Conservation (phyloP, 305 asterid species). For the Solanum aculeatissimum region DNA sequence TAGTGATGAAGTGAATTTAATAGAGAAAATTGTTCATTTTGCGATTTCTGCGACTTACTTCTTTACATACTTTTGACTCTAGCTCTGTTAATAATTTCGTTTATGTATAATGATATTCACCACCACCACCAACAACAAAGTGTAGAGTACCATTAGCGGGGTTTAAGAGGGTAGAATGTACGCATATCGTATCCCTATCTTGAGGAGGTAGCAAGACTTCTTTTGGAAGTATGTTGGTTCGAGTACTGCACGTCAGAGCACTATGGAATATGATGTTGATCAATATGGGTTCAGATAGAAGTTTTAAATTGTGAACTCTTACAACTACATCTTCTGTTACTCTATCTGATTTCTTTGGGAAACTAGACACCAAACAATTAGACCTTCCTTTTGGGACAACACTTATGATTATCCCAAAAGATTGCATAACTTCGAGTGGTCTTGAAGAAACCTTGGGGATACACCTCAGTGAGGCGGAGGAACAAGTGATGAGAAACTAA, state of each 20-base stretch:
- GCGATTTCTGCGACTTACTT: background rate
- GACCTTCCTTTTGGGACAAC: too few relatives aligned
- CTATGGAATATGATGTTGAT: background rate
- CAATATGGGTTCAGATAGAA: background rate
- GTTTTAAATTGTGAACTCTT: background rate
- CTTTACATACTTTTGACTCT: background rate
- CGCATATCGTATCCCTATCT: too few relatives aligned
- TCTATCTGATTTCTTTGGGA: background rate
- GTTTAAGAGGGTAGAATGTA: background rate
- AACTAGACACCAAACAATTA: background rate
- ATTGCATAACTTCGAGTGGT: too few relatives aligned
- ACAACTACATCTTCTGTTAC: background rate
- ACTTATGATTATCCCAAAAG: too few relatives aligned
- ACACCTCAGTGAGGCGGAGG: too few relatives aligned
- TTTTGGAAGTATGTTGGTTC: background rate
- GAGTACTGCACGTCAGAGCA: background rate
- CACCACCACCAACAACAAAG: background rate
- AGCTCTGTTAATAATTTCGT: background rate
- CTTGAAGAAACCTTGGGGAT: conserved; percentile 11
- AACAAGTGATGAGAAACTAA: too few relatives aligned
- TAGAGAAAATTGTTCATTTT: background rate
- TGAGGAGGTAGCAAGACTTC: background rate
- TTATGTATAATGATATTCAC: background rate
- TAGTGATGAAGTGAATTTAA: background rate
- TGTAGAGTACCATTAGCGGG: background rate